Conservation (phyloP, 306 rosid species). For the Mimosa bimucronata region DNA sequence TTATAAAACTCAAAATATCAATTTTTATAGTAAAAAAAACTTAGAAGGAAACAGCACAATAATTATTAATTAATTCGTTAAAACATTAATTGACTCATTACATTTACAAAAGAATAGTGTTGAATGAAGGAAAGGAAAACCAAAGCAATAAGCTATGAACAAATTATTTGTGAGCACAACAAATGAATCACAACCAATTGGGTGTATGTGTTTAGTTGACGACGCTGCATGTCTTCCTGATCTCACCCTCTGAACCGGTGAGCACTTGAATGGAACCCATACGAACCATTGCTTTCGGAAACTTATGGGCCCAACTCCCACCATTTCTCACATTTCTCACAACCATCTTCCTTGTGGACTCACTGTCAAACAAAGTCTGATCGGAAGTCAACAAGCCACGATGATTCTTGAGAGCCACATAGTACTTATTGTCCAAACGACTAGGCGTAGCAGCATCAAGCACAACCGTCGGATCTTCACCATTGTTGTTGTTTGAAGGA, state of each 20-base stretch:
- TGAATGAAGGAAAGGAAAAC: neutral
- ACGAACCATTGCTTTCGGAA: conserved; percentile 23
- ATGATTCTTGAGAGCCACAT: conserved; percentile 26
- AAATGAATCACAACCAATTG: neutral
- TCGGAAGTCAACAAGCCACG: conserved; percentile 48
- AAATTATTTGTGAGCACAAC: neutral
- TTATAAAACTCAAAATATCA: too few relatives aligned
- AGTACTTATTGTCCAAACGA: conserved; percentile 44
- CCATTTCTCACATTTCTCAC: conserved; percentile 35
- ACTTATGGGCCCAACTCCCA: conserved; percentile 36
- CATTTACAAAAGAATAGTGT: neutral
- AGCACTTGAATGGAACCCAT: neutral
- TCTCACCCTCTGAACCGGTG: neutral
- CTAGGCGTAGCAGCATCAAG: neutral
- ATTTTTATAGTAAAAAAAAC: too few relatives aligned
- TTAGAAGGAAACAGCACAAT: neutral
- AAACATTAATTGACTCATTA: neutral
- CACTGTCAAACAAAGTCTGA: conserved; percentile 32
- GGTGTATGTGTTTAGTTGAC: neutral
- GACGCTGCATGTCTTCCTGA: neutral
- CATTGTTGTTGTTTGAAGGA: neutral
- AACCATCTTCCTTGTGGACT: conserved; percentile 39
- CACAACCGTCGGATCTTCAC: neutral
- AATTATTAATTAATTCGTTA: neutral
- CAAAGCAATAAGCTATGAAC: neutral